Evolutionary conservation across 2,329 filamentous ascomycete species (phyloP).

Genomic region (Tolypocladium endophyticum): DNA sequence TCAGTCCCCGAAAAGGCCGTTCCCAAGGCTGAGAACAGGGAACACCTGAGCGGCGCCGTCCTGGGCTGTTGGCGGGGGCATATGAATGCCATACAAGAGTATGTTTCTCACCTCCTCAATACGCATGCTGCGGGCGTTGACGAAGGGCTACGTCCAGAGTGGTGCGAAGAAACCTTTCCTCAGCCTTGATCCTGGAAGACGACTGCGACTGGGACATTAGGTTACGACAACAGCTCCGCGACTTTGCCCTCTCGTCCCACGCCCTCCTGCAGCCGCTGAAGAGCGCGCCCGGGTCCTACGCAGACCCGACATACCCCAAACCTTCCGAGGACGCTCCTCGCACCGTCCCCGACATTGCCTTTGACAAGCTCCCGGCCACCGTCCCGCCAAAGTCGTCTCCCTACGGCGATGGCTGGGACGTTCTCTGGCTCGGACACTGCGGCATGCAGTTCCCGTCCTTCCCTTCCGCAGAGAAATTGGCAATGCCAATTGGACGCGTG

Average conservation of each 20-base stretch:
- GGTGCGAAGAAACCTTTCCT: conserved; percentile 31
- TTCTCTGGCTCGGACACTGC: conserved; percentile 41
- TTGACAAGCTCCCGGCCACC: conserved; percentile 10
- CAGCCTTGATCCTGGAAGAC: conserved; percentile 44
- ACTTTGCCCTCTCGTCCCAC: conserved; percentile 25
- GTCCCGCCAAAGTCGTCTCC: conserved; percentile 20
- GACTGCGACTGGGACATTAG: conserved; percentile 47
- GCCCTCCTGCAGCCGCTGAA: conserved; percentile 21
- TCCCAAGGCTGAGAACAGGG: conserved; percentile 19
- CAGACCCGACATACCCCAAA: conserved; percentile 13
- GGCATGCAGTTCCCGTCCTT: conserved; percentile 24
- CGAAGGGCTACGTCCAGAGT: conserved; percentile 16
- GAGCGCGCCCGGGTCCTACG: conserved; percentile 6
- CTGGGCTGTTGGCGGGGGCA: conserved; percentile 28
- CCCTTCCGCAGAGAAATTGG: conserved; percentile 7
- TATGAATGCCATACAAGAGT: conserved; percentile 24
- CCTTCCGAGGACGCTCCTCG: neutral
- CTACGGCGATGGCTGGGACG: conserved; percentile 41
- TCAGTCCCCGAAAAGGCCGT: conserved; percentile 25
- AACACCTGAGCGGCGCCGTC: conserved; percentile 14
- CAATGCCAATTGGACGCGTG: conserved; percentile 18
- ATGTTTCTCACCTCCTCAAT: neutral
- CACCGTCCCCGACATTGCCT: conserved; percentile 7
- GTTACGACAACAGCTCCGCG: conserved; percentile 34
- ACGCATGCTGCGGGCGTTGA: neutral